A percentile compares a stretch with the other conserved stretches of the same genome.
phyloP scores from a whole-genome alignment of 345 rosid genomes.

The Eucalyptus brandiana region DNA sequence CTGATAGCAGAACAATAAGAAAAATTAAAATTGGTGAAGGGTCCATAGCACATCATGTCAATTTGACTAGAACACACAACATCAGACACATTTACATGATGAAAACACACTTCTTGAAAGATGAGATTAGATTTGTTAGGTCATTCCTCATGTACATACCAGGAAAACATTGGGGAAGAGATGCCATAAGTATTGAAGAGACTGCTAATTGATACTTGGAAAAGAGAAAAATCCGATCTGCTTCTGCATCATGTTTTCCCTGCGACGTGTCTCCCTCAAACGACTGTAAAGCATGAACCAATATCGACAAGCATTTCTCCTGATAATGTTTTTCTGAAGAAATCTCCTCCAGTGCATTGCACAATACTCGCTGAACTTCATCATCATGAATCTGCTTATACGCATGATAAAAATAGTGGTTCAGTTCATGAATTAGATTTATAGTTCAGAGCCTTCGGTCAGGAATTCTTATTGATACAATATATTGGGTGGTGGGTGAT shows the following conservation, averaged over 20 bases:
- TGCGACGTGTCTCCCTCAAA: conserved; percentile 14
- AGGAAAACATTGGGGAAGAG: conserved; percentile 80
- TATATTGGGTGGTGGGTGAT: background rate
- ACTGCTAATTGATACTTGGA: conserved; percentile 62
- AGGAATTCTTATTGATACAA: background rate
- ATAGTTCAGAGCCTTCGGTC: background rate
- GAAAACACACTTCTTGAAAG: background rate
- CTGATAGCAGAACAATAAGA: background rate
- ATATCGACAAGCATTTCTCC: conserved; percentile 59
- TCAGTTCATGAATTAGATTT: background rate
- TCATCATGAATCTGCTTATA: conserved; percentile 23
- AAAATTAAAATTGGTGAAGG: background rate
- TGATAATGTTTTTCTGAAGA: conserved; percentile 42
- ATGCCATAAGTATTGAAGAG: conserved; percentile 73
- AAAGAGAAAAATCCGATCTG: conserved; percentile 27
- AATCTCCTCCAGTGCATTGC: conserved; percentile 62
- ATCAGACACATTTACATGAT: background rate
- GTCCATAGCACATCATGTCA: background rate
- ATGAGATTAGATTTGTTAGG: background rate
- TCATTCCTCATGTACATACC: conserved; percentile 21
- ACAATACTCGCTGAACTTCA: conserved; percentile 49
- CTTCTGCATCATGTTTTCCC: conserved; percentile 17
- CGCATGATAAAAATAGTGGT: background rate
- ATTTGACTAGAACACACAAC: background rate
- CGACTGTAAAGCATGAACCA: conserved; percentile 48